Evolutionary conservation across 140 eudicot species (phyloP).

Genomic region (Anethum foeniculum): DNA sequence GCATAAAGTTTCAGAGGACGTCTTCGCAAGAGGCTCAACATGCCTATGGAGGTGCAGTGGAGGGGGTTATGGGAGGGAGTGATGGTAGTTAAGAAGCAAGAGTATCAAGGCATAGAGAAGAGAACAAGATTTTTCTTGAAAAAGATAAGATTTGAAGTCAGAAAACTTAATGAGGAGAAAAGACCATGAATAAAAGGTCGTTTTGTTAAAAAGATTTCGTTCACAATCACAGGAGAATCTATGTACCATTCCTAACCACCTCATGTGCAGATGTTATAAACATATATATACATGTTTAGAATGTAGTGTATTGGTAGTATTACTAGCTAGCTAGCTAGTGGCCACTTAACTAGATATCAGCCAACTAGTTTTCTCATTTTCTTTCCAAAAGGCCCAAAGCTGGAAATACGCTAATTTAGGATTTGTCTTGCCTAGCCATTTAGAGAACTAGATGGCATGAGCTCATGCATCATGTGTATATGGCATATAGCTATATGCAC

Average conservation of each 20-base stretch:
- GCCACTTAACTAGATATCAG: neutral
- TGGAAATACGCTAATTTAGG: constrained; percentile 1
- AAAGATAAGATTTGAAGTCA: constrained; percentile 19
- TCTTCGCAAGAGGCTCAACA: neutral
- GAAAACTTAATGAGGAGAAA: constrained; percentile 17
- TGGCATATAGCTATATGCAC: neutral
- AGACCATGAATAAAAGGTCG: constrained; percentile 18
- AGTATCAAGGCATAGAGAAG: constrained; percentile 14
- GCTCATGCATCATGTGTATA: neutral
- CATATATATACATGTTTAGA: no score
- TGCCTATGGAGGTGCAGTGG: neutral
- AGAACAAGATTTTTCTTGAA: constrained; percentile 15
- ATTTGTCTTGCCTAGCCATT: neutral
- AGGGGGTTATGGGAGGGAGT: constrained; percentile 2
- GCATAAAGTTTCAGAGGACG: neutral
- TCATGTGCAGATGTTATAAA: neutral
- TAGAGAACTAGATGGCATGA: neutral
- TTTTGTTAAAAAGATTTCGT: constrained; percentile 1
- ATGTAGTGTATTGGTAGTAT: neutral
- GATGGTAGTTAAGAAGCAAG: constrained; percentile 17
- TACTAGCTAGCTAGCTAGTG: constrained; percentile 8
- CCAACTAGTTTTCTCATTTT: neutral
- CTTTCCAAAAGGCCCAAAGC: neutral
- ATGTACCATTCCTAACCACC: neutral
- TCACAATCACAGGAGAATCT: constrained; percentile 8